Percentiles rank a stretch among this genome's conserved stretches.
Conservation (phyloP, 345 rosid species). For the Salix caprea region DNA sequence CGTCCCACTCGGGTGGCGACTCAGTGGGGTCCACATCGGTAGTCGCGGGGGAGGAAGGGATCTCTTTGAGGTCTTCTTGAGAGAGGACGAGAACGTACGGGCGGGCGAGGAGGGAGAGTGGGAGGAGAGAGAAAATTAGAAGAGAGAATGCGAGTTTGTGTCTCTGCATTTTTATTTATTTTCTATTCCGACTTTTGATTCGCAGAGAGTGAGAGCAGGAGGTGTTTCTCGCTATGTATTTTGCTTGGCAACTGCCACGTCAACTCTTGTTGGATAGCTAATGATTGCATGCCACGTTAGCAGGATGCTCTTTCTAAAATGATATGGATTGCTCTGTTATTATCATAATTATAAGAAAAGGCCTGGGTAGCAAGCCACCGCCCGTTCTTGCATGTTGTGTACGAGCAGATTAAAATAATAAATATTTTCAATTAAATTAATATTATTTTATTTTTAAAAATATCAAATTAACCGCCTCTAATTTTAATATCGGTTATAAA, state of each 20-base stretch:
- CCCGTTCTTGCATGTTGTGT: no score
- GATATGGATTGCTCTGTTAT: no score
- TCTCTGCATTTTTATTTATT: background rate
- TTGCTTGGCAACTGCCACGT: background rate
- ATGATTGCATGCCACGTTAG: background rate
- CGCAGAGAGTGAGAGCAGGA: background rate
- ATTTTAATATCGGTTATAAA: no score
- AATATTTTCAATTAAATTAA: no score
- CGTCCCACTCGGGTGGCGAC: slow-evolving; percentile 62
- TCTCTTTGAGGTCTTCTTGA: slow-evolving; percentile 79
- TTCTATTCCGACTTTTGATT: background rate
- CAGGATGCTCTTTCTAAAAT: background rate
- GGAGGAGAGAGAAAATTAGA: slow-evolving; percentile 27
- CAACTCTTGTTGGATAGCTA: background rate
- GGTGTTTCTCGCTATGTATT: background rate
- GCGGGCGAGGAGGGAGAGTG: slow-evolving; percentile 47
- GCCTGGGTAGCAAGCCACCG: no score
- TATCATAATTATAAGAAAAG: no score
- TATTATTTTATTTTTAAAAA: no score
- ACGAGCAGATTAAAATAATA: no score
- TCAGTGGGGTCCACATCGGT: slow-evolving; percentile 42
- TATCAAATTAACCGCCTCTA: no score
- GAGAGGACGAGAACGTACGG: slow-evolving; percentile 70
- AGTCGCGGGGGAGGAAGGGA: slow-evolving; percentile 30
- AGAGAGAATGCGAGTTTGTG: slow-evolving; percentile 17